phyloP scores from a whole-genome alignment of 2,329 filamentous ascomycete species.

The Didymella lethalis region DNA sequence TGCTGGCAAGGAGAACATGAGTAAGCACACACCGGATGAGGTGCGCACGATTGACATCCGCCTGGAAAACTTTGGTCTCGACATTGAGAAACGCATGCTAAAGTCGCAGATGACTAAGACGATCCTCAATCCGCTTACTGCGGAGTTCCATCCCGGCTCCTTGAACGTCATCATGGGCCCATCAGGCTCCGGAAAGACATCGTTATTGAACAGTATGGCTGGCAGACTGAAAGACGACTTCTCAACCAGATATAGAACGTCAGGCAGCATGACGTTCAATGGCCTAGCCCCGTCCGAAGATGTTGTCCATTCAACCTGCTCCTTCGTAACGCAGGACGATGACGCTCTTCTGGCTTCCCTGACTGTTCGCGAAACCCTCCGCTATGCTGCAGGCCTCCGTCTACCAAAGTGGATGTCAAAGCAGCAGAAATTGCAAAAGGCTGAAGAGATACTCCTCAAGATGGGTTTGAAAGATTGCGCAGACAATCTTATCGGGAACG shows the following conservation, averaged over 20 bases:
- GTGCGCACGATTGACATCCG: slow-evolving; percentile 70
- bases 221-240: slow-evolving; percentile 68
- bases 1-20: slow-evolving; percentile 75
- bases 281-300: slow-evolving; percentile 70
- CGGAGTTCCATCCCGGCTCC: slow-evolving; percentile 71
- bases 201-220: slow-evolving; percentile 76
- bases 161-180: slow-evolving; percentile 84
- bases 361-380: slow-evolving; percentile 77
- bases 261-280: slow-evolving; percentile 74
- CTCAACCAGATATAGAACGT: slow-evolving; percentile 67
- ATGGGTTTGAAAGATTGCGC: slow-evolving; percentile 82
- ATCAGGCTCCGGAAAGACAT: slow-evolving; percentile 79
- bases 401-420: slow-evolving; percentile 75
- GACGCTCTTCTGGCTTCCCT: slow-evolving; percentile 76
- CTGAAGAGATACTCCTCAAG: slow-evolving; percentile 75
- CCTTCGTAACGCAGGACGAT: slow-evolving; percentile 81
- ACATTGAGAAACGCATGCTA: slow-evolving; percentile 67
- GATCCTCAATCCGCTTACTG: slow-evolving; percentile 72
- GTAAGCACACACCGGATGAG: slow-evolving; percentile 60
- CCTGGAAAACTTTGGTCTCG: slow-evolving; percentile 69
- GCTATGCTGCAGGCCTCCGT: slow-evolving; percentile 71
- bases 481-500: slow-evolving; percentile 75
- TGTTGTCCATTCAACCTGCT: slow-evolving; percentile 75
- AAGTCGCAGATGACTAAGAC: slow-evolving; percentile 58
- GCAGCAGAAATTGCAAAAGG: slow-evolving; percentile 70